These are phyloP conservation scores for Pyrus communis DNA, from an alignment of 306 rosid species.

Conservation along the genomic window DNA sequence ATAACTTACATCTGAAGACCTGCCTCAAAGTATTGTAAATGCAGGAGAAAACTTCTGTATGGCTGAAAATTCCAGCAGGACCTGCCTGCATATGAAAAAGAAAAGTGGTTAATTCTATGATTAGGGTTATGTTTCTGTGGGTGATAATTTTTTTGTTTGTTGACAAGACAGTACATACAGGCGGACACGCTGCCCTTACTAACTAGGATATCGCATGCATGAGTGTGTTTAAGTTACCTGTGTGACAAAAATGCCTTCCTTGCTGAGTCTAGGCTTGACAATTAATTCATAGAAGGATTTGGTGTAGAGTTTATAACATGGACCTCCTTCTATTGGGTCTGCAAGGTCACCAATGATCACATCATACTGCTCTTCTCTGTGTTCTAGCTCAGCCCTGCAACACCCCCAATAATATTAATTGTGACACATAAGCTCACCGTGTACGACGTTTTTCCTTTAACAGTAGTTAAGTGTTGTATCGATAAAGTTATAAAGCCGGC, in stretches of 20 bases:
- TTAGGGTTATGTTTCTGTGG: neutral
- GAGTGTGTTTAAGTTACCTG: slow-evolving; percentile 37
- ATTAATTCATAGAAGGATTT: slow-evolving; percentile 79
- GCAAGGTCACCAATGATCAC: slow-evolving; percentile 91
- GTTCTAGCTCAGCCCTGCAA: slow-evolving; percentile 71
- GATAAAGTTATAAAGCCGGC: neutral
- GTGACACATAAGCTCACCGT: too few relatives aligned
- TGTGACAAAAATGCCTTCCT: slow-evolving; percentile 87
- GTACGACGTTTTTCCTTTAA: neutral
- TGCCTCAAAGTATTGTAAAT: slow-evolving; percentile 84
- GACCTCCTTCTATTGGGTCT: slow-evolving; percentile 96
- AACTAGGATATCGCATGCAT: neutral
- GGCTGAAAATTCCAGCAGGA: slow-evolving; percentile 97
- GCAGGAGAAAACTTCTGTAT: slow-evolving; percentile 88
- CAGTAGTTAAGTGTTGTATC: neutral
- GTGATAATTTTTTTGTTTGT: neutral
- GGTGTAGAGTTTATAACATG: slow-evolving; percentile 93
- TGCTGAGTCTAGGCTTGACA: slow-evolving; percentile 71
- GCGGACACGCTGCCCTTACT: too few relatives aligned
- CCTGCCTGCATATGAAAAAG: slow-evolving; percentile 73
- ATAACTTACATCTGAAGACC: slow-evolving; percentile 79
- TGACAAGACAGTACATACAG: too few relatives aligned
- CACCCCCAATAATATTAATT: slow-evolving; percentile 4
- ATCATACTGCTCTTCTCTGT: slow-evolving; percentile 54
- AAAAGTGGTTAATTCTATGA: neutral